A percentile compares a stretch with the other conserved stretches of the same genome.
Conservation (phyloP, 75 land plant species). For the Cupressus sempervirens region DNA sequence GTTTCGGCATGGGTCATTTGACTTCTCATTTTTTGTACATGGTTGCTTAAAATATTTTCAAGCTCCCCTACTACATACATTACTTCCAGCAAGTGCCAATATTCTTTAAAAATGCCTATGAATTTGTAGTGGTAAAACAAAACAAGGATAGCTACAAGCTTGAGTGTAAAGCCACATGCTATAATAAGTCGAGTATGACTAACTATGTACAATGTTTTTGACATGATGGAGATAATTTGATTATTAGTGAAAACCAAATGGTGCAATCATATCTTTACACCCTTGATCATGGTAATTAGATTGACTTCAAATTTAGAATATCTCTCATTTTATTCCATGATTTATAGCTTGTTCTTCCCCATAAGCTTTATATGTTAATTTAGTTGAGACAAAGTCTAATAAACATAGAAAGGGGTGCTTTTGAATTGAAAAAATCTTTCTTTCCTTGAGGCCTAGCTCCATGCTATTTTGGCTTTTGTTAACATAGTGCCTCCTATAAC, state of each 20-base stretch:
- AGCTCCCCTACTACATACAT: no score
- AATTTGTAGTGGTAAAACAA: no score
- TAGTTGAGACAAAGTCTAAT: not conserved
- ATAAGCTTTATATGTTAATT: slow-evolving; percentile 1
- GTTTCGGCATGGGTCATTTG: no score
- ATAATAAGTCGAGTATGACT: slow-evolving; percentile 2
- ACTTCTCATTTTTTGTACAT: no score
- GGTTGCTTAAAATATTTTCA: no score
- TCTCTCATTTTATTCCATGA: no score
- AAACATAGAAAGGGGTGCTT: not conserved
- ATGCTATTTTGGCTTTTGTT: no score
- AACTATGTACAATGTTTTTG: slow-evolving; percentile 3
- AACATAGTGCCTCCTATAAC: no score
- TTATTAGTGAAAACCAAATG: slow-evolving; percentile 11
- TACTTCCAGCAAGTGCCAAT: no score
- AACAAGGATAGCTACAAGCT: not conserved
- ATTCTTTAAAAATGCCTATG: no score
- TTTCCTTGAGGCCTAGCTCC: not conserved
- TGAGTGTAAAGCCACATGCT: not conserved
- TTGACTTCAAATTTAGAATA: slow-evolving; percentile 6
- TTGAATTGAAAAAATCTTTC: not conserved
- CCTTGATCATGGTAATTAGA: slow-evolving; percentile 4
- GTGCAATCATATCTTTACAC: not conserved
- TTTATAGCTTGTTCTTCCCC: not conserved
- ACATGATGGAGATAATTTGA: slow-evolving; percentile 13